These are phyloP conservation scores for Meredithiella fracta DNA, from an alignment of 2,329 filamentous ascomycete genomes.

Conservation along the genomic window DNA sequence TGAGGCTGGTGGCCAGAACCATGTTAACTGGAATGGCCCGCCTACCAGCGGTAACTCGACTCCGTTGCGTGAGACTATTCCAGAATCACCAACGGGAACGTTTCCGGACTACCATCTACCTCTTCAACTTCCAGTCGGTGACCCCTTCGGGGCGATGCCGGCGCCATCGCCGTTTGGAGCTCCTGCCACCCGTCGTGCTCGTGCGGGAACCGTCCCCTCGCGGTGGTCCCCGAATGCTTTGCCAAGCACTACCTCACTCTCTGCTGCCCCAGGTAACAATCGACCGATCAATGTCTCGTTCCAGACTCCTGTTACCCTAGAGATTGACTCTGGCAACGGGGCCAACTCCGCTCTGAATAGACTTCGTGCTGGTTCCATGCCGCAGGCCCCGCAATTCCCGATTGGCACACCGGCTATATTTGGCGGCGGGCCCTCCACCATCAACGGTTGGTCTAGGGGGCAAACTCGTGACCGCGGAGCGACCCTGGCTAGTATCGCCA, in stretches of 20 bases:
- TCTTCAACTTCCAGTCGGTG: constrained; percentile 33
- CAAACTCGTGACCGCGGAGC: constrained; percentile 61
- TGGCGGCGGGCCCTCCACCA: constrained; percentile 57
- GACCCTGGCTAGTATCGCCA: constrained; percentile 67
- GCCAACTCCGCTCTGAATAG: constrained; percentile 53
- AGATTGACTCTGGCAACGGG: constrained; percentile 40
- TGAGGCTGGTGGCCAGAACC: constrained; percentile 60
- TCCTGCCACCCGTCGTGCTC: constrained; percentile 56
- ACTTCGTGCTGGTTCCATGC: constrained; percentile 83
- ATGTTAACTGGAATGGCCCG: constrained; percentile 76
- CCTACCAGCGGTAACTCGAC: constrained; percentile 94
- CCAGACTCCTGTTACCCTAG: constrained; percentile 49
- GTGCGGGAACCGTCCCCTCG: constrained; percentile 91
- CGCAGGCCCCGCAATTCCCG: constrained; percentile 58
- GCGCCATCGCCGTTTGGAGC: too few species aligned
- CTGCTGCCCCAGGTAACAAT: constrained; percentile 6
- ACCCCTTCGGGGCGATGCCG: constrained; percentile 21
- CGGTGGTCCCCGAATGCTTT: constrained; percentile 61
- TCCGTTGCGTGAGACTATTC: constrained; percentile 89
- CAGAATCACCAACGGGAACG: constrained; percentile 87
- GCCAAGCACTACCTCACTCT: constrained; percentile 18
- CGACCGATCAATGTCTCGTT: constrained; percentile 37
- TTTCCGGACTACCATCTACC: constrained; percentile 68
- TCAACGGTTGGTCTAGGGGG: constrained; percentile 61
- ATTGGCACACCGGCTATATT: constrained; percentile 48